Percentiles rank a stretch among this genome's conserved stretches.
phyloP scores from a whole-genome alignment of 495 filamentous ascomycete genomes.

The Barbatosphaeria neglecta region DNA sequence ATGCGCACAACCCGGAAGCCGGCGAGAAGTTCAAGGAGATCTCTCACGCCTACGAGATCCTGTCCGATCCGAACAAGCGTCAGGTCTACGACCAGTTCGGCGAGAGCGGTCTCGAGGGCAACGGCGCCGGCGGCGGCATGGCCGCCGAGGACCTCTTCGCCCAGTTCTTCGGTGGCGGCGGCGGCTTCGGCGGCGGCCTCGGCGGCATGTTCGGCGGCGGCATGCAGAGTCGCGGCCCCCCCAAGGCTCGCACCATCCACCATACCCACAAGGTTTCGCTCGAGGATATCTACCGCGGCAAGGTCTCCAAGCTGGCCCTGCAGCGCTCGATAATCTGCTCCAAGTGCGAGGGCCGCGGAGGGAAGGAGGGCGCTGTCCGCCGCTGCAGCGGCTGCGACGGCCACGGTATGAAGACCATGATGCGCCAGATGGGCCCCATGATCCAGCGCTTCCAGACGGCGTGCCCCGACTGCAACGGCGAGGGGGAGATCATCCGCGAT shows the following conservation, averaged over 20 bases:
- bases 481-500: constrained; percentile 90
- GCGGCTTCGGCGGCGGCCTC: constrained; percentile 61
- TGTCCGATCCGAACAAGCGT: constrained; percentile 87
- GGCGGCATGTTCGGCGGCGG: constrained; percentile 80
- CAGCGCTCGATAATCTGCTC: constrained; percentile 96
- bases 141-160: constrained; percentile 94
- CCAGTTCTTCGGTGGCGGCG: constrained; percentile 91
- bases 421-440: constrained; percentile 99
- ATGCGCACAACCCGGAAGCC: constrained; percentile 81
- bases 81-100: constrained; percentile 92
- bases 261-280: constrained; percentile 96
- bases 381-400: constrained; percentile 85
- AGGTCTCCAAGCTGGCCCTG: constrained; percentile 91
- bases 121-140: constrained; percentile 76
- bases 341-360: constrained; percentile 89
- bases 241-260: constrained; percentile 91
- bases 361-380: constrained; percentile 93
- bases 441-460: constrained; percentile 99
- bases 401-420: constrained; percentile 98
- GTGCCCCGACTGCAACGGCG: constrained; percentile 94
- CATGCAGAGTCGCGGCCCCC: constrained; percentile 68
- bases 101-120: constrained; percentile 86
- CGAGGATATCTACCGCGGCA: constrained; percentile 96
- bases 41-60: constrained; percentile 85
- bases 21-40: constrained; percentile 98